Evolutionary conservation across 2,329 filamentous ascomycete genomes (phyloP).

Genomic region (Raffaelea albimanens): DNA sequence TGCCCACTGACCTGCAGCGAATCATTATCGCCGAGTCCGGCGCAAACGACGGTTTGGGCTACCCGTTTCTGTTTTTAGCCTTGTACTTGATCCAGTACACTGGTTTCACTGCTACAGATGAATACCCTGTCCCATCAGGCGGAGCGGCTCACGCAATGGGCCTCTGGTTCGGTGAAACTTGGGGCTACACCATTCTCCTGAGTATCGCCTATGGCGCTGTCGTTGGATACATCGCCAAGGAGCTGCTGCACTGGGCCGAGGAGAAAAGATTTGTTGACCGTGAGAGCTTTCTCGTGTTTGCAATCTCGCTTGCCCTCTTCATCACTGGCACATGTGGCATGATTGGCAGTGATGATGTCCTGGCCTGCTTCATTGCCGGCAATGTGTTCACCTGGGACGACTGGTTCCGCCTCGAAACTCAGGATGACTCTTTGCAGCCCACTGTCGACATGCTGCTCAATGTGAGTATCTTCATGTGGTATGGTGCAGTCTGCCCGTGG

Average conservation of each 20-base stretch:
- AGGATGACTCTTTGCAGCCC: slow-evolving; percentile 86
- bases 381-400: slow-evolving; percentile 90
- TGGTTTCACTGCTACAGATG: slow-evolving; percentile 49
- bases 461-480: slow-evolving; percentile 82
- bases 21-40: slow-evolving; percentile 77
- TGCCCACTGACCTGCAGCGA: slow-evolving; percentile 70
- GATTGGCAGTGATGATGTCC: slow-evolving; percentile 79
- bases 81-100: slow-evolving; percentile 75
- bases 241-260: slow-evolving; percentile 76
- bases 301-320: slow-evolving; percentile 76
- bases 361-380: slow-evolving; percentile 87
- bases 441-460: slow-evolving; percentile 95
- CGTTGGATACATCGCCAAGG: slow-evolving; percentile 74
- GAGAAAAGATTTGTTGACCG: slow-evolving; percentile 72
- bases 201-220: slow-evolving; percentile 68
- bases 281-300: slow-evolving; percentile 81
- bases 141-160: slow-evolving; percentile 60
- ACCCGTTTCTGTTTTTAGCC: slow-evolving; percentile 79
- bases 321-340: slow-evolving; percentile 80
- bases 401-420: slow-evolving; percentile 83
- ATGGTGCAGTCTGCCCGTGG: slow-evolving; percentile 81
- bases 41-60: slow-evolving; percentile 81
- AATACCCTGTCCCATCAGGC: slow-evolving; percentile 31
- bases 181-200: slow-evolving; percentile 72
- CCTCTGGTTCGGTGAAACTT: slow-evolving; percentile 77